These are phyloP conservation scores for Blastocystis sp. DNA, from an alignment of 352 stramenopile genomes.

Conservation along the genomic window DNA sequence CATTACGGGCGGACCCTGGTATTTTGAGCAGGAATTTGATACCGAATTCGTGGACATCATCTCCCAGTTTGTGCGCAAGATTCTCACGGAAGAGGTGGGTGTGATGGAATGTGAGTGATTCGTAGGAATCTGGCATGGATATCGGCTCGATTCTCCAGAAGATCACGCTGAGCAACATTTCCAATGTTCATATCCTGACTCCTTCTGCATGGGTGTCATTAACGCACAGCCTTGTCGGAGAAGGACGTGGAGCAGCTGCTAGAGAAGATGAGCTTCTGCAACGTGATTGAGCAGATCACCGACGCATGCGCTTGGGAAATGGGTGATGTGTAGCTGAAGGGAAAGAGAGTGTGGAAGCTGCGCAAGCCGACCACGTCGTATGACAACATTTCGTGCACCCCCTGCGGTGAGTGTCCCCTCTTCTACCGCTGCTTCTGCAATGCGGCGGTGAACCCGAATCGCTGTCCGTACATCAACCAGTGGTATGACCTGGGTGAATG, in stretches of 20 bases:
- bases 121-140: constrained; percentile 68
- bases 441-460: constrained; percentile 57
- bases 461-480: constrained; percentile 66
- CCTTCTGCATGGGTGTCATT: not conserved
- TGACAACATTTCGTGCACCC: constrained; percentile 53
- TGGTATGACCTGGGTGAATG: constrained; percentile 65
- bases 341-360: constrained; percentile 32
- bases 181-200: constrained; percentile 59
- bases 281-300: constrained; percentile 55
- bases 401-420: constrained; percentile 46
- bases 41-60: constrained; percentile 96
- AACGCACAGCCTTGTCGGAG: constrained; percentile 24
- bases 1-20: constrained; percentile 97
- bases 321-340: constrained; percentile 41
- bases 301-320: not conserved
- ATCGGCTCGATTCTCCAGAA: constrained; percentile 39
- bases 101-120: constrained; percentile 75
- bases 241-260: constrained; percentile 58
- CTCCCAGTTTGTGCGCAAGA: constrained; percentile 87
- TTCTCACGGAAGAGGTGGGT: constrained; percentile 75
- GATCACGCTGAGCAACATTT: constrained; percentile 62
- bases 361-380: constrained; percentile 44
- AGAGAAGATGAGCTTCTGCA: constrained; percentile 65
- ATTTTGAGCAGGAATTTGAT: constrained; percentile 97
- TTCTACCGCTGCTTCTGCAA: constrained; percentile 66